phyloP scores from a whole-genome alignment of 441 rosid species.

The Eutrema salsugineum region DNA sequence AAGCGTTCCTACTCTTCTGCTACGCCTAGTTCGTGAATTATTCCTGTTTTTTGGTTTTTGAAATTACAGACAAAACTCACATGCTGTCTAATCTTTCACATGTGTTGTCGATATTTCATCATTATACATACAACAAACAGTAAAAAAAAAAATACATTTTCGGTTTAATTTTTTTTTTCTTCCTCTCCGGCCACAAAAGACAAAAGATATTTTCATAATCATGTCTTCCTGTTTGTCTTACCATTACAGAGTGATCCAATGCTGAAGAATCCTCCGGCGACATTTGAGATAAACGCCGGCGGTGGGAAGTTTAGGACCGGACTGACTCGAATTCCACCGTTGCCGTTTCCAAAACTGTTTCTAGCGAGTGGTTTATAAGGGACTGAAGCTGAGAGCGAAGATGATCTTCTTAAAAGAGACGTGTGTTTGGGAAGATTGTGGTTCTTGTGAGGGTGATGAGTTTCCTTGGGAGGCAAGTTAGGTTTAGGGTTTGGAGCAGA shows the following conservation, averaged over 20 bases:
- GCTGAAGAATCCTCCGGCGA: conserved; percentile 62
- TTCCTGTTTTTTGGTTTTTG: conserved; percentile 20
- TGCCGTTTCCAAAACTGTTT: conserved; percentile 49
- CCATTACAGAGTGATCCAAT: conserved; percentile 73
- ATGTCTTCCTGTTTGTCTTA: conserved; percentile 67
- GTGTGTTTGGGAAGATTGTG: conserved; percentile 47
- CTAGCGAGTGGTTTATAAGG: conserved; percentile 38
- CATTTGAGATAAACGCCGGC: conserved; percentile 60
- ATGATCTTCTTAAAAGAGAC: conserved; percentile 43
- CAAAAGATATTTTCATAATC: conserved; percentile 23
- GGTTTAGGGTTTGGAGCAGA: conserved; percentile 63
- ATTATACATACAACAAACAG: conserved; percentile 8
- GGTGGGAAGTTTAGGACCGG: conserved; percentile 73
- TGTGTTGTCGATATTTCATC: conserved; percentile 33
- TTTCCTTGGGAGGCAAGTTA: conserved; percentile 34
- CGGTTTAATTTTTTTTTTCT: background rate
- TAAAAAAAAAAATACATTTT: conserved; percentile 1
- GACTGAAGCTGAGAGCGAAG: conserved; percentile 34
- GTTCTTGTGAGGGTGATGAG: conserved; percentile 24
- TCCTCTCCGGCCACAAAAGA: conserved; percentile 14
- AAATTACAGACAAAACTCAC: conserved; percentile 42
- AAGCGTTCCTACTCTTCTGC: conserved; percentile 5
- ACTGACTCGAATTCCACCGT: conserved; percentile 59
- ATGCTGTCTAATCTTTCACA: conserved; percentile 48
- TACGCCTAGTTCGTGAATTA: conserved; percentile 17